Conservation (phyloP, 345 rosid genomes). For the Boechera stricta region DNA sequence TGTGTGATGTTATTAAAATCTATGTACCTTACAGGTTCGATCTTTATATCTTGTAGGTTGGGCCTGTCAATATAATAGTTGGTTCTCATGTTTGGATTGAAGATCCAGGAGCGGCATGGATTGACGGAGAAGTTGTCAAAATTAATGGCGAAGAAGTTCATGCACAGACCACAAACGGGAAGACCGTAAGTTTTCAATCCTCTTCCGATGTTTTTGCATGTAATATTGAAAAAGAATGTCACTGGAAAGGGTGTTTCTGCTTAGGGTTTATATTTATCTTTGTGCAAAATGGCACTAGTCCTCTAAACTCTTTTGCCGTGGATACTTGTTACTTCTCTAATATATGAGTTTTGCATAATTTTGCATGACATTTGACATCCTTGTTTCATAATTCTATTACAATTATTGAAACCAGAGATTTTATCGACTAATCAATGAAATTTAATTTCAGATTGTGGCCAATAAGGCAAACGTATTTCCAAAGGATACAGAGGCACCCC, state of each 20-base stretch:
- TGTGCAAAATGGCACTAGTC: conserved; percentile 2
- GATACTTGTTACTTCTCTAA: conserved; percentile 13
- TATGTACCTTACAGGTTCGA: conserved; percentile 11
- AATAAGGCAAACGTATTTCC: conserved; percentile 84
- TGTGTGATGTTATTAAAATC: background rate
- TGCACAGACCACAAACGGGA: conserved; percentile 67
- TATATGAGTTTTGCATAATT: conserved; percentile 1
- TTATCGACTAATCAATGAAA: conserved; percentile 20
- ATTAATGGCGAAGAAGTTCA: conserved; percentile 79
- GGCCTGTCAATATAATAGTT: conserved; percentile 80
- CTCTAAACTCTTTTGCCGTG: background rate
- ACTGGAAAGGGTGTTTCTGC: conserved; percentile 16
- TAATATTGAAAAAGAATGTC: conserved; percentile 30
- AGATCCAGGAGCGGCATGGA: conserved; percentile 82
- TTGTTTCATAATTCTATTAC: background rate
- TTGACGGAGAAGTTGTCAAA: conserved; percentile 87
- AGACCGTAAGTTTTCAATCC: conserved; percentile 64
- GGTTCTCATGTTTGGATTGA: conserved; percentile 99
- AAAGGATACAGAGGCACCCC: conserved; percentile 94
- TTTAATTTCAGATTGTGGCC: conserved; percentile 71
- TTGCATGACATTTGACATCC: conserved; percentile 8
- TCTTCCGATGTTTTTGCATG: conserved; percentile 11
- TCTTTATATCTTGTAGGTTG: conserved; percentile 59
- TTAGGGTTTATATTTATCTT: conserved; percentile 11
- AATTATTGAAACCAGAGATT: conserved; percentile 19